Percentiles rank a stretch among this genome's conserved stretches.
Evolutionary conservation across 306 rosid genomes (phyloP).

Genomic region (Dalbergia cultrata): DNA sequence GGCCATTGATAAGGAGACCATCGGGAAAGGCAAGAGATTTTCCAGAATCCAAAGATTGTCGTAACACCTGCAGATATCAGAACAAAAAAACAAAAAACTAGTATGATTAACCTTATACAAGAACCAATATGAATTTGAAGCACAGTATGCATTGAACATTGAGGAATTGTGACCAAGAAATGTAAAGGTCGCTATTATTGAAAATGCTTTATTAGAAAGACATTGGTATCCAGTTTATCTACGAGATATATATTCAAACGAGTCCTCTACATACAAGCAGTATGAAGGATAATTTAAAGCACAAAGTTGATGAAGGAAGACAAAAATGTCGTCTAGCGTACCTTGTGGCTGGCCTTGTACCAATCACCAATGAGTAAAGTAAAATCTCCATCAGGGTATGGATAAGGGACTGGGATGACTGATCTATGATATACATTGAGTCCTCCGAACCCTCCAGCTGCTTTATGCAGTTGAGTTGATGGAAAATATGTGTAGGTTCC

Average conservation of each 20-base stretch:
- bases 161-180: not conserved
- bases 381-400: slow-evolving; percentile 86
- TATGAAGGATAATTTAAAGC: slow-evolving; percentile 4
- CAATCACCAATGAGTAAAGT: slow-evolving; percentile 92
- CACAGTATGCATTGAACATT: not conserved
- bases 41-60: slow-evolving; percentile 77
- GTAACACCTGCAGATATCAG: slow-evolving; percentile 62
- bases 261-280: not conserved
- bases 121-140: not conserved
- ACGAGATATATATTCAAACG: not conserved
- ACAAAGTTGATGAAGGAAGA: slow-evolving; percentile 18
- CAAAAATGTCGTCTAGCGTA: slow-evolving; percentile 27
- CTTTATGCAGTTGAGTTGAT: slow-evolving; percentile 84
- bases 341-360: slow-evolving; percentile 85
- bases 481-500: slow-evolving; percentile 91
- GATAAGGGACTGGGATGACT: slow-evolving; percentile 76
- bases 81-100: not conserved
- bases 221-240: not conserved
- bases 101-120: not conserved
- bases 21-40: slow-evolving; percentile 83
- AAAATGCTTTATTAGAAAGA: not conserved
- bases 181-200: not conserved
- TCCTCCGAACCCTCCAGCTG: slow-evolving; percentile 95
- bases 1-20: slow-evolving; percentile 91
- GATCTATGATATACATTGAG: slow-evolving; percentile 83